phyloP scores from a whole-genome alignment of 352 stramenopile genomes.

The Phytophthora citricola region DNA sequence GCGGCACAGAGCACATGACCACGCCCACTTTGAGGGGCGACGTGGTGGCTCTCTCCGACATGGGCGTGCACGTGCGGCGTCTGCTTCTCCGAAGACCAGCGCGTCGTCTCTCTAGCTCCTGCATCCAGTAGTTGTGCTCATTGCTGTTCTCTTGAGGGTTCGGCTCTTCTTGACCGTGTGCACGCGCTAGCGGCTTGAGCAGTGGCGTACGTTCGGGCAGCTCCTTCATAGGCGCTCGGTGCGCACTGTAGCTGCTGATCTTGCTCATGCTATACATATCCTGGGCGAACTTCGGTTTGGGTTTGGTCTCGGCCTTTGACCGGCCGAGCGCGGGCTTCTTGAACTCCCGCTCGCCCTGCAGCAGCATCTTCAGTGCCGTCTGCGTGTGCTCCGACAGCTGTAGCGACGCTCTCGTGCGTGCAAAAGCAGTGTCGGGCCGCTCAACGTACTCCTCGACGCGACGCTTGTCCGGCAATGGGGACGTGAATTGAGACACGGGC shows the following conservation, averaged over 20 bases:
- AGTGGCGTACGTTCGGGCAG: constrained; percentile 38
- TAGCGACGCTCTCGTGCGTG: constrained; percentile 32
- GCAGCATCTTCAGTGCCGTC: constrained; percentile 44
- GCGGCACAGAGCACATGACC: constrained; percentile 78
- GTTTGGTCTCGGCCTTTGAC: constrained; percentile 4
- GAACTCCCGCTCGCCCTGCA: constrained; percentile 25
- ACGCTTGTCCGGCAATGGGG: constrained; percentile 36
- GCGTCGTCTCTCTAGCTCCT: constrained; percentile 68
- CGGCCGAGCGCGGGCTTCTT: neutral
- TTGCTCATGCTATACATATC: constrained; percentile 39
- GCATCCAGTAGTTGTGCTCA: constrained; percentile 80
- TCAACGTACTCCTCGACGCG: constrained; percentile 40
- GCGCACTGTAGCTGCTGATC: constrained; percentile 21
- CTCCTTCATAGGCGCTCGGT: constrained; percentile 36
- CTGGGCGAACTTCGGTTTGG: constrained; percentile 14
- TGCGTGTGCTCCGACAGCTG: constrained; percentile 37
- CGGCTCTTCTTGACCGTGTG: constrained; percentile 35
- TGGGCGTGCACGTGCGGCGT: constrained; percentile 45
- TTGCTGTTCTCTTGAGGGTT: constrained; percentile 46
- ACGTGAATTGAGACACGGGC: constrained; percentile 65
- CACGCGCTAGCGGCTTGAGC: constrained; percentile 33
- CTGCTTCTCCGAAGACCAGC: constrained; percentile 38
- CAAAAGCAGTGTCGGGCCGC: constrained; percentile 31
- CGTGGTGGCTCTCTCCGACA: constrained; percentile 48
- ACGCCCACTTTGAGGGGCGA: constrained; percentile 59